phyloP scores from a whole-genome alignment of 2,329 filamentous ascomycete species.

The Lachnellula willkommii region DNA sequence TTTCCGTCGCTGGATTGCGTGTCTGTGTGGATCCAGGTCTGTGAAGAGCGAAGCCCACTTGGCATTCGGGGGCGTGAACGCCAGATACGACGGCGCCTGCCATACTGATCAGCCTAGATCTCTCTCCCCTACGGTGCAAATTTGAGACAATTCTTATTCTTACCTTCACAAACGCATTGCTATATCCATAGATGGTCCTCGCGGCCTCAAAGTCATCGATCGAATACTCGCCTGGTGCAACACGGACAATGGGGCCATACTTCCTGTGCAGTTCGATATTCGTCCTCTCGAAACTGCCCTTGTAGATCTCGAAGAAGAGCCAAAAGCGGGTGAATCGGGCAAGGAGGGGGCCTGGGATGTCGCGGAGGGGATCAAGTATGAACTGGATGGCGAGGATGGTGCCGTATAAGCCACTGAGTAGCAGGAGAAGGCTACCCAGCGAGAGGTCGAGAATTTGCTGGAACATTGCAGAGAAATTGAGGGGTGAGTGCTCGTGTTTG shows the following conservation, averaged over 20 bases:
- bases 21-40: slow-evolving; percentile 33
- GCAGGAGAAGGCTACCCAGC: neutral
- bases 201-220: slow-evolving; percentile 37
- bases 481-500: too few relatives aligned
- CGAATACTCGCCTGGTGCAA: slow-evolving; percentile 44
- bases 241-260: slow-evolving; percentile 41
- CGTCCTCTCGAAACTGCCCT: slow-evolving; percentile 35
- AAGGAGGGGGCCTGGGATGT: slow-evolving; percentile 41
- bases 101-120: neutral
- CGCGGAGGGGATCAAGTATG: slow-evolving; percentile 28
- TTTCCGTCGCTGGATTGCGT: slow-evolving; percentile 35
- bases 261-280: slow-evolving; percentile 37
- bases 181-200: slow-evolving; percentile 38
- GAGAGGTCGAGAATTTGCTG: neutral
- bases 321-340: slow-evolving; percentile 41
- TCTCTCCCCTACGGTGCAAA: neutral
- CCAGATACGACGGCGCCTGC: slow-evolving; percentile 20
- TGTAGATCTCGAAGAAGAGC: slow-evolving; percentile 36
- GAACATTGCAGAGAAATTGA: neutral
- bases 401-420: neutral
- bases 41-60: slow-evolving; percentile 25
- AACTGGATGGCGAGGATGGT: neutral
- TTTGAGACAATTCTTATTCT: neutral
- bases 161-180: slow-evolving; percentile 36
- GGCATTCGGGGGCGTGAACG: slow-evolving; percentile 16